Percentiles rank a stretch among this genome's conserved stretches.
These are phyloP conservation scores for Eugenia klotzschiana DNA, from an alignment of 441 rosid species.

Conservation along the genomic window DNA sequence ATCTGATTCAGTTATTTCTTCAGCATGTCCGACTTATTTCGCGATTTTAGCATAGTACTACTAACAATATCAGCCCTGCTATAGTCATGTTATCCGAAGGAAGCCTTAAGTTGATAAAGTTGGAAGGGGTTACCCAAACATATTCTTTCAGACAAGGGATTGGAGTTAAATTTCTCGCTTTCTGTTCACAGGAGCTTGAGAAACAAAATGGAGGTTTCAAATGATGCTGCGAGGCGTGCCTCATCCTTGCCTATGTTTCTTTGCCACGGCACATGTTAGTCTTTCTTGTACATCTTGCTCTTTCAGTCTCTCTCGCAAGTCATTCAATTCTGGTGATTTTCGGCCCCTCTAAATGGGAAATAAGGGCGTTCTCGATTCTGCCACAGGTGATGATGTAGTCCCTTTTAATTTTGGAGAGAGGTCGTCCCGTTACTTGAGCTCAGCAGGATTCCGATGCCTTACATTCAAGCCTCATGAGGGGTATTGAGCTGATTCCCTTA, in stretches of 20 bases:
- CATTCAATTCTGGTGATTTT: background rate
- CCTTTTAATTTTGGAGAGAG: slow-evolving; percentile 56
- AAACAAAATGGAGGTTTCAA: slow-evolving; percentile 42
- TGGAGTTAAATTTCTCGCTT: background rate
- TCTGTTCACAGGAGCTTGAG: slow-evolving; percentile 27
- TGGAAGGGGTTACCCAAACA: background rate
- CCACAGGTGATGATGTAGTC: slow-evolving; percentile 77
- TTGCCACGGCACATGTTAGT: slow-evolving; percentile 42
- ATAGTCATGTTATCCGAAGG: background rate
- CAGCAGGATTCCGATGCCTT: slow-evolving; percentile 53
- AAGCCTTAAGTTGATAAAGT: background rate
- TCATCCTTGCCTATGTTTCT: slow-evolving; percentile 46
- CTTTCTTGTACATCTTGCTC: background rate
- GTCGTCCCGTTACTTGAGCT: slow-evolving; percentile 41
- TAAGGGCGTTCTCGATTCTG: background rate
- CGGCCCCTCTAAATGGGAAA: background rate
- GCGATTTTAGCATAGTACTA: background rate
- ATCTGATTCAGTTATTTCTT: background rate
- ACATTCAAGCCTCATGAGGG: slow-evolving; percentile 57
- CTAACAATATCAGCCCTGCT: background rate
- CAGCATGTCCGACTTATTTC: background rate
- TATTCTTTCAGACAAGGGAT: background rate
- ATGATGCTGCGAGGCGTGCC: slow-evolving; percentile 51
- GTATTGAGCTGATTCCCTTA: slow-evolving; percentile 17
- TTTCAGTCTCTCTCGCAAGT: background rate